Evolutionary conservation across 306 rosid species (phyloP).

Genomic region (Prinsepia uniflora): DNA sequence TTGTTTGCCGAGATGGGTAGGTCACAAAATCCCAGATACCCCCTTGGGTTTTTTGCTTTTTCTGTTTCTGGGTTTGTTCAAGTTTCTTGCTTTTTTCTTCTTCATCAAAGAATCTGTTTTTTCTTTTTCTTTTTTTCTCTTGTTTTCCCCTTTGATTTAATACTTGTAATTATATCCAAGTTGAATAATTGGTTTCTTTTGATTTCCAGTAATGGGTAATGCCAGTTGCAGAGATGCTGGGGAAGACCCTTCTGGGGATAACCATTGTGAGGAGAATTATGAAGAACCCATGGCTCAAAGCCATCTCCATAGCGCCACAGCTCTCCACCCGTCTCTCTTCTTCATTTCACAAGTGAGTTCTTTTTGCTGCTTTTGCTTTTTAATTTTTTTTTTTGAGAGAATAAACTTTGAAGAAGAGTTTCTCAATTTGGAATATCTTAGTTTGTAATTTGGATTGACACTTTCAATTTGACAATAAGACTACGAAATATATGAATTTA

Average conservation of each 20-base stretch:
- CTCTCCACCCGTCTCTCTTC: constrained; percentile 9
- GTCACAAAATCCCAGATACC: constrained; percentile 19
- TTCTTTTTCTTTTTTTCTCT: not conserved
- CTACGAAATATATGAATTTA: not conserved
- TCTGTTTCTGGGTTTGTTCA: constrained; percentile 30
- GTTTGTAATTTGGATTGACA: not conserved
- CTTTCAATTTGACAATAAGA: not conserved
- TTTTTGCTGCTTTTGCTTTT: not conserved
- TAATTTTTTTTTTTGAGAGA: not conserved
- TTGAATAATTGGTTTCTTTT: constrained; percentile 8
- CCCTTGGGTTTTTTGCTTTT: constrained; percentile 23
- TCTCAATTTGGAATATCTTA: not conserved
- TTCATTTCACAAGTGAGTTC: constrained; percentile 27
- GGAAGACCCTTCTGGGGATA: constrained; percentile 33
- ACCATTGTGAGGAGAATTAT: constrained; percentile 25
- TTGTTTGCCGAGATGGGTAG: constrained; percentile 46
- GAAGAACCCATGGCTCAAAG: constrained; percentile 31
- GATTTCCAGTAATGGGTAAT: constrained; percentile 36
- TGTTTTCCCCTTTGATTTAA: constrained; percentile 5
- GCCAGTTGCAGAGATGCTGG: constrained; percentile 31
- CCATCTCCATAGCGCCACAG: constrained; percentile 11
- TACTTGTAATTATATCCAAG: not conserved
- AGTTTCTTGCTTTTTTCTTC: constrained; percentile 20
- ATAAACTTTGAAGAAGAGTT: constrained; percentile 3
- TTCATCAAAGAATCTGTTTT: not conserved